phyloP scores from a whole-genome alignment of 257 asterid genomes.

The Salvia hispanica region DNA sequence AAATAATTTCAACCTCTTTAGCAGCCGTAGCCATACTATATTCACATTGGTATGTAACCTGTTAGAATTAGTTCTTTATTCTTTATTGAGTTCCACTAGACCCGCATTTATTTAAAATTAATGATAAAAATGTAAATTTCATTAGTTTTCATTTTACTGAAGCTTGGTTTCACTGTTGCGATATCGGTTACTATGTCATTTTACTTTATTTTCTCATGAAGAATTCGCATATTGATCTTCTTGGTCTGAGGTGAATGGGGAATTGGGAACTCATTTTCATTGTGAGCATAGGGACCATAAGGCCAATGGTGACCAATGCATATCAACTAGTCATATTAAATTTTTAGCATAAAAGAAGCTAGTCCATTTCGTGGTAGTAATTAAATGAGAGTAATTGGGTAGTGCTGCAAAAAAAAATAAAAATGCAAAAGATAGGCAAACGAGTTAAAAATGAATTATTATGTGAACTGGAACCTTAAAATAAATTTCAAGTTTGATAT shows the following conservation, averaged over 20 bases:
- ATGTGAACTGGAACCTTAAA: conserved; percentile 8
- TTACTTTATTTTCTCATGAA: conserved; percentile 7
- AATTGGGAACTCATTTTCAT: conserved; percentile 1
- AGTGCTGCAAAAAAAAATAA: not conserved
- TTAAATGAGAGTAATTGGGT: not conserved
- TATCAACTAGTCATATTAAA: not conserved
- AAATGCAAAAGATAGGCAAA: conserved; percentile 1
- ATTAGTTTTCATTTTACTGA: conserved; percentile 9
- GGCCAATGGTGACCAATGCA: conserved; percentile 19
- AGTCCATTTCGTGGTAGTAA: not conserved
- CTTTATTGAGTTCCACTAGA: conserved; percentile 17
- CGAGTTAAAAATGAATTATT: not conserved
- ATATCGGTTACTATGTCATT: not conserved
- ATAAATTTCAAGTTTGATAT: not conserved
- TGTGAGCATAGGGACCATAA: conserved; percentile 1
- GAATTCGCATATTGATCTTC: conserved; percentile 10
- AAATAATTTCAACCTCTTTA: conserved; percentile 88
- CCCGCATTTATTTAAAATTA: too few relatives aligned
- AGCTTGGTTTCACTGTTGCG: conserved; percentile 18
- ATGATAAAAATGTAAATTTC: not conserved
- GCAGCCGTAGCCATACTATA: conserved; percentile 99
- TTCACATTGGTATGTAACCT: conserved; percentile 74
- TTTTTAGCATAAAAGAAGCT: not conserved
- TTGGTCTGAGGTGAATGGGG: conserved; percentile 18
- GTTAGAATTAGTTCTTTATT: conserved; percentile 21